Evolutionary conservation across 148 eudicot species (phyloP).

Genomic region (Nepenthes gracilis): DNA sequence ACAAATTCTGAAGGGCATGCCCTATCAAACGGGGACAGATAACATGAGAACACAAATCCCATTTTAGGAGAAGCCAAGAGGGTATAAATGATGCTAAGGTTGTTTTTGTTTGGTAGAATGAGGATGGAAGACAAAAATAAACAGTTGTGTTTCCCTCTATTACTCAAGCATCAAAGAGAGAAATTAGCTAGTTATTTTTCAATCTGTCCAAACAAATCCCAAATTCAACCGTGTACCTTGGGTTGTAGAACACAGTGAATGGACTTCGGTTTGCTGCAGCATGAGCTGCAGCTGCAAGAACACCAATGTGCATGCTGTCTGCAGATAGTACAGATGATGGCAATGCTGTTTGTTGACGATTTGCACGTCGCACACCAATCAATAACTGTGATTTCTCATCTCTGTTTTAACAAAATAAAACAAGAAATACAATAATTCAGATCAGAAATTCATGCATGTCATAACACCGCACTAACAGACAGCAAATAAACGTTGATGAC

Average conservation of each 20-base stretch:
- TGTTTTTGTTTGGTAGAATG: no score
- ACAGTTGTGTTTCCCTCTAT: no score
- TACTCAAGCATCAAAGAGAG: no score
- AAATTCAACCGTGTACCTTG: slow-evolving; percentile 33
- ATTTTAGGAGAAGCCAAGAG: no score
- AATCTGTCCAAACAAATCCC: no score
- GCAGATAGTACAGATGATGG: slow-evolving; percentile 96
- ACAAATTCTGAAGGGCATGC: slow-evolving; percentile 98
- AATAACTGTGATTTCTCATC: slow-evolving; percentile 85
- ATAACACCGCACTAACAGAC: no score
- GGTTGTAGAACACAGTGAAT: slow-evolving; percentile 83
- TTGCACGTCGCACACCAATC: slow-evolving; percentile 87
- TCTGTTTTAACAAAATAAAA: slow-evolving; percentile 15
- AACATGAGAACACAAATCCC: not conserved
- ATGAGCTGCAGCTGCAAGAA: slow-evolving; percentile 98
- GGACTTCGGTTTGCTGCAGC: slow-evolving; percentile 83
- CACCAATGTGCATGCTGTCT: slow-evolving; percentile 98
- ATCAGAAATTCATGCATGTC: no score
- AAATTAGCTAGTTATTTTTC: no score
- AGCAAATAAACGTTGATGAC: no score
- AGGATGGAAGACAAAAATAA: no score
- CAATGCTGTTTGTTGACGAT: slow-evolving; percentile 78
- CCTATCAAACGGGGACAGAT: slow-evolving; percentile 29
- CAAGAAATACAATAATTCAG: not conserved
- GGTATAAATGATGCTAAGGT: no score